Evolutionary conservation across 2,329 filamentous ascomycete genomes (phyloP), one percentile per base, ranked within the genome.

Genomic region (Ascochyta rabiei): DNA sequence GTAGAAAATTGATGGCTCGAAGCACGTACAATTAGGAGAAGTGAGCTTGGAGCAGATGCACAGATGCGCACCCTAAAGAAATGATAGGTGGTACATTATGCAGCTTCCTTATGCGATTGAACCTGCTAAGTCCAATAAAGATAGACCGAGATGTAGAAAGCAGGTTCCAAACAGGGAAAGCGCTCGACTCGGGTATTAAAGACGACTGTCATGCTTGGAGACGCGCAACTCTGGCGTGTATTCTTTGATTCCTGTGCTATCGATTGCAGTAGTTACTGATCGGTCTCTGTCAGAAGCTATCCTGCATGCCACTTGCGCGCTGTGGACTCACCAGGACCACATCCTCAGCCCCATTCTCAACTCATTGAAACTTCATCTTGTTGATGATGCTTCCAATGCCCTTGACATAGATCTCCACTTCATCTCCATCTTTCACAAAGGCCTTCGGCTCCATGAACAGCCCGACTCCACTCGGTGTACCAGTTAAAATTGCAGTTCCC

Each of bases 401-500:
- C 48, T 74, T 66, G 0, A 72, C 69, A 40, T 66, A 58, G 15
- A 75, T 64, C 61, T 73, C 70, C 1, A 75, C 71, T 28, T 62
- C 66, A 63, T 74, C 72, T 0, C 72, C 73, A 61, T 74, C 68
- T 48, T 60, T 64, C 45, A 76, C 41, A 33, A 74, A 76, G 0
- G 66, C 67, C 58, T 77, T 77, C 0, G 73, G 73, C 28, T 73
- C 63, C 72, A 72, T 73, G 26, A 73, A 74, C 24, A 73, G 23
- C 1, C 71, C 74, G 9, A 76, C 73, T 2, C 74, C 74, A 56
- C 67, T 70, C 41, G 80, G 79, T 2, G 81, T 82, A 2, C 81
- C 81, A 4, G 80, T 82, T 75, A 83, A 77, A 35, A 83, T 75
- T 2, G 75, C 74, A 2, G 80, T 82, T 6, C 78, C 79, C 2